phyloP scores from a whole-genome alignment of 2,329 filamentous ascomycete species.

The Emergomyces pasteurianus region DNA sequence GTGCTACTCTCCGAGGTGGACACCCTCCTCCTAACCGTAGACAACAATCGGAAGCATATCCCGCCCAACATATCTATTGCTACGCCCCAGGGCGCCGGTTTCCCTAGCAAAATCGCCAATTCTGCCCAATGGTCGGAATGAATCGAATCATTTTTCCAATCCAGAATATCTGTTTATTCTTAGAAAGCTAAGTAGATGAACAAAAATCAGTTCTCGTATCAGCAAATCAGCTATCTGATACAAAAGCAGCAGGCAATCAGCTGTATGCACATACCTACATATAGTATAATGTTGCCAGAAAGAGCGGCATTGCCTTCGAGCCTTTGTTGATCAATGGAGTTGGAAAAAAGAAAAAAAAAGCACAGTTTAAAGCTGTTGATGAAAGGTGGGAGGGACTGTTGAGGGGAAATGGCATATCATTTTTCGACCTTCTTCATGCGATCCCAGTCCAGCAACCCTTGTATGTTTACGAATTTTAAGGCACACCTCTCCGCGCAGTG shows the following conservation, averaged over 20 bases:
- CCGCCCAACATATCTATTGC: slow-evolving; percentile 15
- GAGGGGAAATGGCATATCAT: slow-evolving; percentile 13
- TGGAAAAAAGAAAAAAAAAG: slow-evolving; percentile 3
- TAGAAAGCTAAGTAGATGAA: slow-evolving; percentile 9
- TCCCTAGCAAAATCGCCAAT: slow-evolving; percentile 11
- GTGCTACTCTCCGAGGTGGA: slow-evolving; percentile 9
- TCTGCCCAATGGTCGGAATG: slow-evolving; percentile 15
- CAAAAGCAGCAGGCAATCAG: slow-evolving; percentile 11
- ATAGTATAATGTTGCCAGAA: slow-evolving; percentile 3
- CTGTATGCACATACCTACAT: too few relatives aligned
- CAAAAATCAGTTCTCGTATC: slow-evolving; percentile 1
- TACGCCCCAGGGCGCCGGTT: slow-evolving; percentile 16
- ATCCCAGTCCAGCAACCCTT: not conserved
- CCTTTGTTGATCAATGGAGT: slow-evolving; percentile 10
- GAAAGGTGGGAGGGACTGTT: slow-evolving; percentile 12
- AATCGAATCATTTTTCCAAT: slow-evolving; percentile 14
- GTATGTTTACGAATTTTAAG: too few relatives aligned
- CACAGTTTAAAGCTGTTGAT: slow-evolving; percentile 11
- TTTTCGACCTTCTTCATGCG: not conserved
- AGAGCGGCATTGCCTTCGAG: slow-evolving; percentile 12
- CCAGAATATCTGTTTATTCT: slow-evolving; percentile 13
- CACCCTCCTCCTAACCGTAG: slow-evolving; percentile 14
- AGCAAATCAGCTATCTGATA: slow-evolving; percentile 6
- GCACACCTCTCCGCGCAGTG: too few relatives aligned
- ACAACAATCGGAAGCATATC: slow-evolving; percentile 10